These are phyloP conservation scores for Vaccinium vitisidaea DNA, from an alignment of 148 eudicot genomes.

Conservation along the genomic window DNA sequence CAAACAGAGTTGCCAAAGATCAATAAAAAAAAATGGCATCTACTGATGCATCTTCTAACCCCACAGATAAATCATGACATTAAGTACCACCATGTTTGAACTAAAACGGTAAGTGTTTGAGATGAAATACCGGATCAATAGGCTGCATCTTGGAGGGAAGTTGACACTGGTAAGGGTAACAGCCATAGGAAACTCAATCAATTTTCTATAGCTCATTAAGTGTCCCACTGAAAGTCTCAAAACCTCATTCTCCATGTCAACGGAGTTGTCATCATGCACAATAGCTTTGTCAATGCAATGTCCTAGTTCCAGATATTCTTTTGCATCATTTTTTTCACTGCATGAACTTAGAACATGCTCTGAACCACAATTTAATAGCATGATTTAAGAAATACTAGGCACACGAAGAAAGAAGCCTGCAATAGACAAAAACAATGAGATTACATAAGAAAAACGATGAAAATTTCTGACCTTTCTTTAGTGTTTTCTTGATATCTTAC, in stretches of 20 bases:
- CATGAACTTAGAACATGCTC: slow-evolving; percentile 30
- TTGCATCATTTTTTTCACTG: too few relatives aligned
- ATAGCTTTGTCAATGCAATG: too few relatives aligned
- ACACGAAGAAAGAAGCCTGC: slow-evolving; percentile 55
- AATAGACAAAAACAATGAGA: background rate
- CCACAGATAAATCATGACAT: background rate
- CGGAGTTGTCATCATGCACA: too few relatives aligned
- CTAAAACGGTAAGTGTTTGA: background rate
- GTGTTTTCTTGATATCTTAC: background rate
- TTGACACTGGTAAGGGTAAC: slow-evolving; percentile 16
- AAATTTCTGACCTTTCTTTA: background rate
- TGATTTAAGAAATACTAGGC: slow-evolving; percentile 42
- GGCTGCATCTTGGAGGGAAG: slow-evolving; percentile 13
- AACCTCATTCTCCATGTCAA: slow-evolving; percentile 16
- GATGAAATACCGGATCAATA: slow-evolving; percentile 25
- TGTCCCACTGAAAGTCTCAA: background rate
- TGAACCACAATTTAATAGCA: slow-evolving; percentile 21
- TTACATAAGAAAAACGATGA: background rate
- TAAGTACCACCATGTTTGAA: background rate
- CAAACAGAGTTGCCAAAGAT: background rate
- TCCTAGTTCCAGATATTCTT: too few relatives aligned
- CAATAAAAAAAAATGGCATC: background rate
- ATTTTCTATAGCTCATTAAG: background rate
- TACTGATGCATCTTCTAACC: background rate
- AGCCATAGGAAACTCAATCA: background rate